Evolutionary conservation across 257 asterid species (phyloP).

Genomic region (Phtheirospermum japonicum): DNA sequence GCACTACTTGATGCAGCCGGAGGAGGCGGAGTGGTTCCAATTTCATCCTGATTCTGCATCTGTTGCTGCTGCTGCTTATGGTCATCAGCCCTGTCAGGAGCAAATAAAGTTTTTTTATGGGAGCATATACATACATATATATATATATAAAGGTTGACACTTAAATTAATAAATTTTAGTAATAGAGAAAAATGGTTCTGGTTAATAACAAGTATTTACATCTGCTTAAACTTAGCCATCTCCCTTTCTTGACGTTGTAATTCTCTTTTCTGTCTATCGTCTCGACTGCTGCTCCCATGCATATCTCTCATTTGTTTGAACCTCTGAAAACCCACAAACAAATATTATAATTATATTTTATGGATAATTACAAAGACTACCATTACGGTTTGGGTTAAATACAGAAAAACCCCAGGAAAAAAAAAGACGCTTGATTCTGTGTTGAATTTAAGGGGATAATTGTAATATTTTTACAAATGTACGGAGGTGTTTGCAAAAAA

Average conservation of each 20-base stretch:
- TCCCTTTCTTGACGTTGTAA: conserved; percentile 90
- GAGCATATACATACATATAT: background rate
- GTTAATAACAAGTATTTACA: conserved; percentile 38
- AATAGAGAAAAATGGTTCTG: conserved; percentile 11
- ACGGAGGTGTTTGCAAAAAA: too few relatives aligned
- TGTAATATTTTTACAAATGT: too few relatives aligned
- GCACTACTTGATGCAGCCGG: conserved; percentile 52
- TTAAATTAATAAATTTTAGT: background rate
- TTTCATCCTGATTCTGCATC: conserved; percentile 60
- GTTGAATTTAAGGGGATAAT: too few relatives aligned
- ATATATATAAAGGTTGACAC: background rate
- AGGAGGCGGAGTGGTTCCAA: conserved; percentile 24
- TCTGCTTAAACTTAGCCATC: conserved; percentile 86
- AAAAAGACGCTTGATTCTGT: too few relatives aligned
- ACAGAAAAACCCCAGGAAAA: too few relatives aligned
- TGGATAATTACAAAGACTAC: too few relatives aligned
- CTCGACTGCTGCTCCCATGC: conserved; percentile 98
- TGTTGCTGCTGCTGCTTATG: conserved; percentile 73
- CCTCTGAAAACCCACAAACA: conserved; percentile 47
- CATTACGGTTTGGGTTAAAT: too few relatives aligned
- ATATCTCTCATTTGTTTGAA: conserved; percentile 97
- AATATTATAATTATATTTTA: conserved; percentile 1
- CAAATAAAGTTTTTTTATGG: background rate
- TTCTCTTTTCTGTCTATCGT: conserved; percentile 94
- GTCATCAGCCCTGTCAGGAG: conserved; percentile 67